Percentiles rank a stretch among this genome's conserved stretches.
These are phyloP conservation scores for Colletotrichum melonis DNA, from an alignment of 2,329 filamentous ascomycete species.

Conservation along the genomic window DNA sequence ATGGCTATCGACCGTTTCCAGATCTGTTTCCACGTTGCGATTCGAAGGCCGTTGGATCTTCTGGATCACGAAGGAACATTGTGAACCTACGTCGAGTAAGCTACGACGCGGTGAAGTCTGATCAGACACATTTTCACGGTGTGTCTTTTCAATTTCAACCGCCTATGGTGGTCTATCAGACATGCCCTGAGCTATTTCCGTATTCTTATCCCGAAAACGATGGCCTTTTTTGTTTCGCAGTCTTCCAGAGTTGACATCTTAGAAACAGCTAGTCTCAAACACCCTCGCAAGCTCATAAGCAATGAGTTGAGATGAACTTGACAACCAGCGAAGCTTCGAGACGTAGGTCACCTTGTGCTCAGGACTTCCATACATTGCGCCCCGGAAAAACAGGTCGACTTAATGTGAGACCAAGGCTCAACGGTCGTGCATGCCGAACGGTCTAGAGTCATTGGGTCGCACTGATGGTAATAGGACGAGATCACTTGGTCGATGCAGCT, in stretches of 20 bases:
- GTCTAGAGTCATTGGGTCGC: not conserved
- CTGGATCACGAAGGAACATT: not conserved
- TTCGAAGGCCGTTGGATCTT: not conserved
- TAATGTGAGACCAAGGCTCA: not conserved
- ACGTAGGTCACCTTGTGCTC: not conserved
- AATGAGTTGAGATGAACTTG: not conserved
- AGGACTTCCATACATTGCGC: not conserved
- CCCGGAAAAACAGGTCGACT: not conserved
- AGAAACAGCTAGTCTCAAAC: not conserved
- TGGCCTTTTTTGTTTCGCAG: not conserved
- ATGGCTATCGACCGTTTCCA: not conserved
- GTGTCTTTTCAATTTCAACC: too few relatives aligned
- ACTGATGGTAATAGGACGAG: not conserved
- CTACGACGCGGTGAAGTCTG: not conserved
- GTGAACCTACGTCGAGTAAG: not conserved
- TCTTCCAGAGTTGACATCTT: not conserved
- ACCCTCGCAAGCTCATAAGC: not conserved
- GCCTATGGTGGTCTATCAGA: not conserved
- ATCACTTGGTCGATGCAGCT: not conserved
- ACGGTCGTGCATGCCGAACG: constrained; percentile 9
- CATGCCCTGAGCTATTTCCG: not conserved
- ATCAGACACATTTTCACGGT: not conserved
- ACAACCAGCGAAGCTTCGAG: not conserved
- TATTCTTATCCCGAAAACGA: too few relatives aligned
- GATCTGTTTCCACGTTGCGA: not conserved